Evolutionary conservation across 805 yeast genomes (phyloP), one percentile per base, ranked within the genome.

Genomic region (Suhomyces sp.): DNA sequence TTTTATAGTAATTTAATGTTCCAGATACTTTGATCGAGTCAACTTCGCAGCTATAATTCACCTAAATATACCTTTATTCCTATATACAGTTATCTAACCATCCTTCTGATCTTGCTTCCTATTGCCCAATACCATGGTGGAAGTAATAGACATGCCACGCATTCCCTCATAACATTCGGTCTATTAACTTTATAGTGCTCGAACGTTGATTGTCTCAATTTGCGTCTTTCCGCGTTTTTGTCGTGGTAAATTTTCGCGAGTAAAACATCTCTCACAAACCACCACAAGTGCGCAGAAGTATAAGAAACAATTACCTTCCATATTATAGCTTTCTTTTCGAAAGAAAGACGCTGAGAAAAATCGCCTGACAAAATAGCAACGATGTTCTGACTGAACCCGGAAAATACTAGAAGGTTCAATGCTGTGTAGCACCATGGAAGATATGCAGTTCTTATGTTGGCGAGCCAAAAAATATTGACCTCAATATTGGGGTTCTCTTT

Each of bases 401-500:
- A 47, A 20, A 29, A 43, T 8, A 52, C 46, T 15, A 54, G 4
- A 24, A 57, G 37, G n/a, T 44, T 46, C 7, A 53, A 17, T 24
- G 52, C 43, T 12, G 51, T 27, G 25, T 39, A 41, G 41, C 57
- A 56, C 51, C 59, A 70, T 2, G 83, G 82, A 20, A 75, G 52
- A 56, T 79, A 78, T 25, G 75, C 69, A 2, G 80, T 75, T 21
- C 66, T 62, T 40, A 80, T 61, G n/a, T 58, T 66, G 44, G 73
- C 56, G 4, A 82, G 46, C 6, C 81, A 77, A 53, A 79, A 57
- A 27, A 79, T 54, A 4, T 71, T 58, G 17, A 80, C 57, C 33
- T 68, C 66, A 13, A 67, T 65, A 33, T 71, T 70, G 3, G 81
- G 80, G 52, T 74, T 70, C 17, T 75, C 71, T 25, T 81, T 67